phyloP scores from a whole-genome alignment of 352 stramenopile genomes.

The Phytophthora citrophthora region DNA sequence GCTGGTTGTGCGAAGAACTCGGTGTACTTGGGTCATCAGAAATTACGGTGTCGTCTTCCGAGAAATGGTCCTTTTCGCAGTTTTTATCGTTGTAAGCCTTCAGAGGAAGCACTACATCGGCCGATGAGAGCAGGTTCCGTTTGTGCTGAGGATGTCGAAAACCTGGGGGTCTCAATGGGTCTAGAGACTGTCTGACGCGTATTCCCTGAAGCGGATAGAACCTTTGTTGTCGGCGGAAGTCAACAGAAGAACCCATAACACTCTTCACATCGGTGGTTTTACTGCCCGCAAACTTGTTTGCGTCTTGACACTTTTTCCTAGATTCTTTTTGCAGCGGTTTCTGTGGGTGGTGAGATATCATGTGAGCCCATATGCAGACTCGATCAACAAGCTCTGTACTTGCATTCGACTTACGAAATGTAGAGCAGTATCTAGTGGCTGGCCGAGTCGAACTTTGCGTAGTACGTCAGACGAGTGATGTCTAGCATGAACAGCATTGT shows the following conservation, averaged over 20 bases:
- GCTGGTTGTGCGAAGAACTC: slow-evolving; percentile 14
- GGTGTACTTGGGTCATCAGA: not conserved
- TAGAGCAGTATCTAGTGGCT: slow-evolving; percentile 53
- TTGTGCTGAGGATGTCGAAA: not conserved
- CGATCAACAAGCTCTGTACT: not conserved
- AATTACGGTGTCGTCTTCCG: slow-evolving; percentile 3
- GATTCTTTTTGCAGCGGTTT: not conserved
- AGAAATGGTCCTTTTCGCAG: not conserved
- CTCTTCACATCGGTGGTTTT: not conserved
- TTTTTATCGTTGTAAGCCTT: not conserved
- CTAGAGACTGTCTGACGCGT: not conserved
- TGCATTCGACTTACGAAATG: slow-evolving; percentile 24
- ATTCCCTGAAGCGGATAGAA: slow-evolving; percentile 6
- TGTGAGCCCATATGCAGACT: not conserved
- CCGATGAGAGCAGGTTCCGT: not conserved
- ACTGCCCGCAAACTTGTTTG: not conserved
- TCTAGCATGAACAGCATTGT: slow-evolving; percentile 20
- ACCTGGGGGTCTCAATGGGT: not conserved
- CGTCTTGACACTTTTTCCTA: not conserved
- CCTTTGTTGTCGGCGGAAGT: slow-evolving; percentile 13
- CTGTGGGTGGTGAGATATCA: slow-evolving; percentile 1
- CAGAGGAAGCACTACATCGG: not conserved
- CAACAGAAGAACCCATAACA: not conserved
- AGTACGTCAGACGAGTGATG: slow-evolving; percentile 58
- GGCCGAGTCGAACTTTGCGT: slow-evolving; percentile 65